These are phyloP conservation scores for Brassica carinata DNA, from an alignment of 345 rosid species.

Conservation along the genomic window DNA sequence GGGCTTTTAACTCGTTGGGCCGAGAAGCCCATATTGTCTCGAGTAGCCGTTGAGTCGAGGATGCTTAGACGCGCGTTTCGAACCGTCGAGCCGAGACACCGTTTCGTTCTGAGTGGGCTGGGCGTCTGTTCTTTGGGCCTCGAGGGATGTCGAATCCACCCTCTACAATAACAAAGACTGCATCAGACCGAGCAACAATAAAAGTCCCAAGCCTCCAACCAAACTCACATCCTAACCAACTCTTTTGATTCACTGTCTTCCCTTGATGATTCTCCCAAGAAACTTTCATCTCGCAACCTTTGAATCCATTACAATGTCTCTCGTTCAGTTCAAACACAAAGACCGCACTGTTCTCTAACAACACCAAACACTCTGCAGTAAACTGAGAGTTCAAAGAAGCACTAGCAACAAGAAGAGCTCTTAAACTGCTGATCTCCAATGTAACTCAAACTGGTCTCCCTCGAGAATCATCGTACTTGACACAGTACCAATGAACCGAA, in stretches of 20 bases:
- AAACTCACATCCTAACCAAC: slow-evolving; percentile 70
- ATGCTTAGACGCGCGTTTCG: too few relatives aligned
- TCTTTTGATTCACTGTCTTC: not conserved
- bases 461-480: slow-evolving; percentile 32
- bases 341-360: slow-evolving; percentile 62
- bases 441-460: slow-evolving; percentile 43
- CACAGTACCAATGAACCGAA: slow-evolving; percentile 63
- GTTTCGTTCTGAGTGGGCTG: too few relatives aligned
- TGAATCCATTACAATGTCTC: slow-evolving; percentile 25
- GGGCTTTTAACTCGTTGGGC: too few relatives aligned
- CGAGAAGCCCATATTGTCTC: too few relatives aligned
- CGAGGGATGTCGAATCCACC: too few relatives aligned
- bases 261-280: slow-evolving; percentile 42
- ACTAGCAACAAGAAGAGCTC: slow-evolving; percentile 44
- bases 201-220: slow-evolving; percentile 62
- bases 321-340: slow-evolving; percentile 60
- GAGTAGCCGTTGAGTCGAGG: too few relatives aligned
- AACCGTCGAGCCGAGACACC: too few relatives aligned
- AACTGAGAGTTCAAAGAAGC: slow-evolving; percentile 65
- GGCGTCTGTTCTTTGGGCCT: too few relatives aligned
- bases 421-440: slow-evolving; percentile 56
- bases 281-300: slow-evolving; percentile 52
- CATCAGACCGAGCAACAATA: slow-evolving; percentile 60
- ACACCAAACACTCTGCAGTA: slow-evolving; percentile 50
- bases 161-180: slow-evolving; percentile 38